phyloP scores from a whole-genome alignment of 1,139 yeast genomes.

The Taphrina betulina region DNA sequence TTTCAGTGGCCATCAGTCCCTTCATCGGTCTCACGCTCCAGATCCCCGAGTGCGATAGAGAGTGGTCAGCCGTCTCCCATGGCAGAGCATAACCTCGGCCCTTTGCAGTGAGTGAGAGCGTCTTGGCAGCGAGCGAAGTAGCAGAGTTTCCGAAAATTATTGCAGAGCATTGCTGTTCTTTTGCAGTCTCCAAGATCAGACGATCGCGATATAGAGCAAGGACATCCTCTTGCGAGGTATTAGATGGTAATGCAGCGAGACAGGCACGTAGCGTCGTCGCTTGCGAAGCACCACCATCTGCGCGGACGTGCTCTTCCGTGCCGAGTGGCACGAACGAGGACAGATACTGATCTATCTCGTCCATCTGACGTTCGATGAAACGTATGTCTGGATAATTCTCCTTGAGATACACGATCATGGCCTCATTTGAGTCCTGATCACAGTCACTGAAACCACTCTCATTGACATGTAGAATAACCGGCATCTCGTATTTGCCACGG shows the following conservation, averaged over 20 bases:
- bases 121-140: slow-evolving; percentile 78
- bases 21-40: slow-evolving; percentile 42
- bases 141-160: slow-evolving; percentile 74
- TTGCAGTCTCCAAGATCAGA: slow-evolving; percentile 54
- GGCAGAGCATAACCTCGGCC: slow-evolving; percentile 80
- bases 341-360: slow-evolving; percentile 1
- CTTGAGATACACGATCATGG: not conserved
- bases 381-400: slow-evolving; percentile 6
- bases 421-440: not conserved
- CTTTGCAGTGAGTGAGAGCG: slow-evolving; percentile 76
- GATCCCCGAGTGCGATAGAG: slow-evolving; percentile 50
- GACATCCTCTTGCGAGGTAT: slow-evolving; percentile 49
- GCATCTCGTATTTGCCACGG: slow-evolving; percentile 21
- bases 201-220: slow-evolving; percentile 52
- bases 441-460: not conserved
- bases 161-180: slow-evolving; percentile 52
- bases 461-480: slow-evolving; percentile 17
- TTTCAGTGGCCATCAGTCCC: slow-evolving; percentile 4
- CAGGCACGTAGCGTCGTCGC: not conserved
- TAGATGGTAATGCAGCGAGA: slow-evolving; percentile 8
- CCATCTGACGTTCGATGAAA: slow-evolving; percentile 1
- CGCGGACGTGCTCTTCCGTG: not conserved
- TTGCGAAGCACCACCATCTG: not conserved
- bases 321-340: not conserved
- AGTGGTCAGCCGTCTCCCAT: slow-evolving; percentile 44